Percentiles rank a stretch among this genome's conserved stretches.
phyloP scores from a whole-genome alignment of 2,329 filamentous ascomycete genomes.

The Calonectria hawksworthii region DNA sequence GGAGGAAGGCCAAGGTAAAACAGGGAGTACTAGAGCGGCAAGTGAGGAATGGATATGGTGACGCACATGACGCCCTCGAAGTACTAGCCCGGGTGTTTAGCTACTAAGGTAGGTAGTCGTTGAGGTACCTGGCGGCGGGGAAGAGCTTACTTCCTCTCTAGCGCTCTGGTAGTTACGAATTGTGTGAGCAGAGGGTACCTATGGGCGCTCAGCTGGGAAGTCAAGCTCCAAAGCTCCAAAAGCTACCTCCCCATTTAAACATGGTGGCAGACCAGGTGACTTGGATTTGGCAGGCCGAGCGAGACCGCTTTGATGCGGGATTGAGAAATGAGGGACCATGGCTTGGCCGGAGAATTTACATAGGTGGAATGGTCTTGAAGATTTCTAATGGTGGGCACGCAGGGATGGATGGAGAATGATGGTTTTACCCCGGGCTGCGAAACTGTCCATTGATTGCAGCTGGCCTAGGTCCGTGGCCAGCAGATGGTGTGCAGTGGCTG shows the following conservation, averaged over 20 bases:
- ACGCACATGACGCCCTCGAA: constrained; percentile 25
- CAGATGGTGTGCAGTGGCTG: constrained; percentile 12
- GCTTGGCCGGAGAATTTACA: constrained; percentile 21
- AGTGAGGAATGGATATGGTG: constrained; percentile 14
- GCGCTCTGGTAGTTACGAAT: background rate
- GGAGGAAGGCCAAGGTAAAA: constrained; percentile 15
- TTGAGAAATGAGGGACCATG: constrained; percentile 3
- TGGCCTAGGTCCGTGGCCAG: background rate
- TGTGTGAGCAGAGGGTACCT: constrained; percentile 7
- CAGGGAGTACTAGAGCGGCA: background rate
- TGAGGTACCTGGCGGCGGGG: constrained; percentile 9
- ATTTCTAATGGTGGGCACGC: background rate
- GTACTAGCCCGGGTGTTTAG: constrained; percentile 20
- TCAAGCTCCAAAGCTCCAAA: background rate
- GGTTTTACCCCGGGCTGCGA: background rate
- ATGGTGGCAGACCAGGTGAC: constrained; percentile 10
- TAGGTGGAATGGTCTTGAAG: background rate
- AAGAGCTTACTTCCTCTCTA: background rate
- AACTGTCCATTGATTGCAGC: constrained; percentile 1
- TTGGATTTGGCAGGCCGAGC: background rate
- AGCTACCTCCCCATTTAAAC: background rate
- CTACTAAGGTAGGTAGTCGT: background rate
- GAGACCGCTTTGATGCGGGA: constrained; percentile 19
- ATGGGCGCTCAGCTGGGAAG: background rate
- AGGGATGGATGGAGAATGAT: background rate